Percentiles rank a stretch among this genome's conserved stretches.
Evolutionary conservation across 106 monocot species (phyloP).

Genomic region (Dioscorea zingiberensis): DNA sequence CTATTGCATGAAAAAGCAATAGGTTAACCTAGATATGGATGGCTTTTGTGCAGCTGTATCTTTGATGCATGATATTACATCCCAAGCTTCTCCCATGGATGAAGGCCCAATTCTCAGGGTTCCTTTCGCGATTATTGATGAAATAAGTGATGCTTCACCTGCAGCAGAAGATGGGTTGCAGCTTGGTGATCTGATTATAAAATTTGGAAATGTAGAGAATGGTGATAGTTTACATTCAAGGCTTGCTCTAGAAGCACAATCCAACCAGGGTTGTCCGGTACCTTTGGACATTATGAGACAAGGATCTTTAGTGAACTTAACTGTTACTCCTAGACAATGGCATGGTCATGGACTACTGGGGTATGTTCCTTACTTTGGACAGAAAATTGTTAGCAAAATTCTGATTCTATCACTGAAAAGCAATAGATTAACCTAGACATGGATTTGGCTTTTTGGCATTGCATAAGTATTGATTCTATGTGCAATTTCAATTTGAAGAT

Average conservation of each 20-base stretch:
- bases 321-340: conserved; percentile 84
- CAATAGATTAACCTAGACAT: too few relatives aligned
- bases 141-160: conserved; percentile 82
- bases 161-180: conserved; percentile 89
- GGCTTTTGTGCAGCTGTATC: neutral
- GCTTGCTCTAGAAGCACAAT: conserved; percentile 67
- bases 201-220: conserved; percentile 76
- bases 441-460: too few relatives aligned
- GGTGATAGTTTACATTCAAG: conserved; percentile 59
- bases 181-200: conserved; percentile 83
- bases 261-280: conserved; percentile 51
- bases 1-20: too few relatives aligned
- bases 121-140: conserved; percentile 89
- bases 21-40: too few relatives aligned
- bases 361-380: conserved; percentile 26
- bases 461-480: too few relatives aligned
- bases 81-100: conserved; percentile 29
- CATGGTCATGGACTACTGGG: conserved; percentile 79
- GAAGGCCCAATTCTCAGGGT: conserved; percentile 32
- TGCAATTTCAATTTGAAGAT: too few relatives aligned
- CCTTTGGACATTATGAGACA: conserved; percentile 58
- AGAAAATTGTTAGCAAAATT: too few relatives aligned
- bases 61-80: conserved; percentile 11
- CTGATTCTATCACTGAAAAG: too few relatives aligned
- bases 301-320: conserved; percentile 49